Evolutionary conservation across 2,329 filamentous ascomycete genomes (phyloP), one percentile per base, ranked within the genome.

Genomic region (Nemania abortiva): DNA sequence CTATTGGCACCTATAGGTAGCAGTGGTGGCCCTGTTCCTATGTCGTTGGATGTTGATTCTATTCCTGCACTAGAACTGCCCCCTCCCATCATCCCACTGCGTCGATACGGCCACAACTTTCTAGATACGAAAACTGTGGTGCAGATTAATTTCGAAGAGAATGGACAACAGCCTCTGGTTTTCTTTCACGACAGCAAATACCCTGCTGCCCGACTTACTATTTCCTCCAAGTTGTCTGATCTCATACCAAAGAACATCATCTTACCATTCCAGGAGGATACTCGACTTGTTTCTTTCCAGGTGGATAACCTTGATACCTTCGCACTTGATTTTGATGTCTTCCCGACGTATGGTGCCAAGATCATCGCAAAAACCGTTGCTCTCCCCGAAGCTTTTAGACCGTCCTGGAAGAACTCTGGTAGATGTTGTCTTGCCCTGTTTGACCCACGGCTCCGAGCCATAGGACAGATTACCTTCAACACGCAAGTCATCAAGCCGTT

Each of bases 131-230:
- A 98, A 83, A 97, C 95, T 0, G 97, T 98, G 72, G 90, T 99
- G 13, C 93, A 98, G 76, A 92, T 99, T 72, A 93, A 88, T 74
- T 98, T 99, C 76, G 93, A 95, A 60, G 91, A 91, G 69, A 84
- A 88, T 29, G 90, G 87, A 58, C 89, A 96, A 58, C 87, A 87
- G 65, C 92, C 96, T 0, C 90, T 99, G 60, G 83, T 92, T n/a
- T 99, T 99, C 82, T 98, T 98, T 83, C 95, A 98, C 78, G 93
- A 97, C 75, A 94, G 93, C 78, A 97, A 98, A 79, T 97, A 99
- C 76, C 96, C 96, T 20, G 96, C 96, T 22, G 94, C 96, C 61
- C 91, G 96, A 60, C 87, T 99, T 64, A 98, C 96, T 0, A 97
- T 99, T 69, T 98, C 96, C 0, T 98, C 95, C 53, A 98, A 99